Base-by-base conservation (phyloP, 2,329 filamentous ascomycete species). In the Ophiostoma perfectum region DNA sequence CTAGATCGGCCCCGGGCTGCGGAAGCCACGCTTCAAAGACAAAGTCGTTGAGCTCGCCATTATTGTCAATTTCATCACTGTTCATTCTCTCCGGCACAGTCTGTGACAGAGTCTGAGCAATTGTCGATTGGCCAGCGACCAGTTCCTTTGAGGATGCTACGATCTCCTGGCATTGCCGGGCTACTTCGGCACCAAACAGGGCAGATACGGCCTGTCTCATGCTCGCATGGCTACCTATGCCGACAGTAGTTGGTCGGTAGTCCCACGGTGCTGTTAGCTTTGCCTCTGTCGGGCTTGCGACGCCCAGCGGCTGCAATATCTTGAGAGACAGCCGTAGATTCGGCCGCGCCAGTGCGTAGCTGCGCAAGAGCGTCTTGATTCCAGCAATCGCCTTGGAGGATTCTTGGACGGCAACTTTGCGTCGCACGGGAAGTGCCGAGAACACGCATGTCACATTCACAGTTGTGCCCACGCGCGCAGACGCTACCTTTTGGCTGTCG, bases 381-480 rank as follows among this genome's bases (percentile, higher is more conserved):
- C 81, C 85, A 2, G 78, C 76, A 5, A 91, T 75, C 0, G 79
- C 82, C 74, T 86, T 90, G 2, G 80, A 73, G 3, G 83, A 80
- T n/a, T 86, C 81, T 73, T 87, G 89, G 44, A 86, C 71, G 12
- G 83, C 80, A 5, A 81, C 77, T 72, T 88, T 83, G 71, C 83
- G 84, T 45, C 90, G 84, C 7, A 92, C 89, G 0, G 89, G 89
- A 27, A 90, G 75, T 18, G 77, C 77, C 5, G 81, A 78, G 74
- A 92, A 87, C 45, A 93, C 80, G 38, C 84, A 80, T 4, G 80
- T 79, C 16, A 88, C 82, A 65, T 81, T 82, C 44, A 93, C 83
- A 1, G 87, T 89, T 0, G 90, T 93, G 38, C 91, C 91, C n/a
- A 88, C 78, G 0, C 87, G 84, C 65, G 86, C 83, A 5, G 85